Evolutionary conservation across 1,284 basidiomycete species (phyloP).

Genomic region (Anthracocystis setariae): DNA sequence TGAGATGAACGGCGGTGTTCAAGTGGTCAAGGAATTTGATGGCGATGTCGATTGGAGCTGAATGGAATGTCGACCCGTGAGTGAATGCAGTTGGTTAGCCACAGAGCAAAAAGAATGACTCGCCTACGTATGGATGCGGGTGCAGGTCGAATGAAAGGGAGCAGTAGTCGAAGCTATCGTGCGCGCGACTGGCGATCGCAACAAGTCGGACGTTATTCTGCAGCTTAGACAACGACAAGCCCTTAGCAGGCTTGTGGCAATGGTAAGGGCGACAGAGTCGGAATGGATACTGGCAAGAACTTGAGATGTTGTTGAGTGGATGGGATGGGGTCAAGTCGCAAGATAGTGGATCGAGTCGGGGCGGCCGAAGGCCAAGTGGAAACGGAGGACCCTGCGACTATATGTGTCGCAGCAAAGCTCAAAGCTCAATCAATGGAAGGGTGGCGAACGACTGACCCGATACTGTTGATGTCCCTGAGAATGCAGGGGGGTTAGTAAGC

Average conservation of each 20-base stretch:
- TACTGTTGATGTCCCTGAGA: neutral
- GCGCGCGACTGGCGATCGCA: neutral
- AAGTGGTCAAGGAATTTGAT: too few relatives aligned
- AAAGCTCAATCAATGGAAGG: neutral
- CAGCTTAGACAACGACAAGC: neutral
- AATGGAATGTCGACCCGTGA: too few relatives aligned
- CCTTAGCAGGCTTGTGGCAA: constrained; percentile 21
- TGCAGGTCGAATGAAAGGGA: too few relatives aligned
- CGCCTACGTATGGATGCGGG: too few relatives aligned
- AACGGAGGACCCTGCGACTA: neutral
- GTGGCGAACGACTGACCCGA: constrained; percentile 1
- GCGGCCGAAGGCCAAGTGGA: neutral
- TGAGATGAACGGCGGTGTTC: neutral
- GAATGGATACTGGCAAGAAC: neutral
- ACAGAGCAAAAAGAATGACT: too few relatives aligned
- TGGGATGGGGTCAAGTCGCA: neutral
- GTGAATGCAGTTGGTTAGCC: too few relatives aligned
- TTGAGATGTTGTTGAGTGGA: neutral
- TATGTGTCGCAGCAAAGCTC: too few relatives aligned
- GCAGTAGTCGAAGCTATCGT: neutral
- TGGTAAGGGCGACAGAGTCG: constrained; percentile 21
- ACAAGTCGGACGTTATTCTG: neutral
- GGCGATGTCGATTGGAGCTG: too few relatives aligned
- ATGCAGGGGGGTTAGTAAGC: neutral
- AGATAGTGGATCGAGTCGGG: neutral